Evolutionary conservation across 176 grass and related monocot genomes (phyloP), one percentile per base, ranked within the genome.

Genomic region (Calamus simplicifolius): DNA sequence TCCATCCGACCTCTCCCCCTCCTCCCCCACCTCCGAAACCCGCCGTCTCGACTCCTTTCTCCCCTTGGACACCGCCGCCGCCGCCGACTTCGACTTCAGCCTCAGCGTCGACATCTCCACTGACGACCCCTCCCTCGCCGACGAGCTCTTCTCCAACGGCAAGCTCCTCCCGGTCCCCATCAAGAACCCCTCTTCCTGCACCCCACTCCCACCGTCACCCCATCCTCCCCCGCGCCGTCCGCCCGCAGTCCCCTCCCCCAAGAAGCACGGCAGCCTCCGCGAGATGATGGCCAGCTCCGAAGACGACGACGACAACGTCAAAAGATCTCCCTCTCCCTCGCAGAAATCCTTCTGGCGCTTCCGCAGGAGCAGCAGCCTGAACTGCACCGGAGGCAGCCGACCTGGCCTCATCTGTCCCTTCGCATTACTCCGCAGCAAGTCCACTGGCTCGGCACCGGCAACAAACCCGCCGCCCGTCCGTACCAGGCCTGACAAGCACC

Each of bases 111-210:
- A 50, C 56, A 16, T 18, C 35, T n/a, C 6, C 15, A 10, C 31
- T 23, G 13, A 49, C 18, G 55, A 49, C 56, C 17, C 68, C 68
- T 59, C 56, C 43, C 54, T 50, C 56, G 68, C 68, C 23, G 68
- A 70, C 68, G 68, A 70, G 25, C 19, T 70, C 68, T 70, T 70
- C 68, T 70, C 38, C 55, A 30, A 59, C 23, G 68, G 68, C 16
- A 70, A 59, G 25, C 68, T 70, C 23, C 68, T 70, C 25, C 56
- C 68, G 1, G 23, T 70, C 23, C 56, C 68, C 3, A 70, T 59
- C 23, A 58, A 49, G 56, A 5, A 50, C 2, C n/a, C 50, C 2
- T 8, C 63, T 6, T n/a, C 5, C n/a, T n/a, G n/a, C 7, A 5
- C 28, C 31, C 4, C 16, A 1, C 6, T 16, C 30, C 14, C 48